Evolutionary conservation across 306 rosid genomes (phyloP).

Genomic region (Sophora flavescens): DNA sequence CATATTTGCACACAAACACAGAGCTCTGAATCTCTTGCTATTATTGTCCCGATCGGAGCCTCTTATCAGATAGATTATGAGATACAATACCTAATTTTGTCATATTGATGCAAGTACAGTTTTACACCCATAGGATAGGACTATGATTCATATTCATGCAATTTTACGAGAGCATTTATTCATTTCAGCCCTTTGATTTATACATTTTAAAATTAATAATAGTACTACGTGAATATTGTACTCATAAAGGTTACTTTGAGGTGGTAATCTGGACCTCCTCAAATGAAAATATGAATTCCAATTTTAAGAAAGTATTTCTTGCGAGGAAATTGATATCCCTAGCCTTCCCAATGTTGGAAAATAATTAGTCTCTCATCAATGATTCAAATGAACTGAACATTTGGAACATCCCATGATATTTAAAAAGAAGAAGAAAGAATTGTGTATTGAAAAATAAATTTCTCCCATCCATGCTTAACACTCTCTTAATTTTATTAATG

Average conservation of each 20-base stretch:
- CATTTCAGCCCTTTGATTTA: too few relatives aligned
- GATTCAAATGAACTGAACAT: too few relatives aligned
- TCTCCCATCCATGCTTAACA: neutral
- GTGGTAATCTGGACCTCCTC: too few relatives aligned
- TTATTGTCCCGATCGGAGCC: conserved; percentile 55
- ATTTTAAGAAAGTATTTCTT: too few relatives aligned
- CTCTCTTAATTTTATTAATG: too few relatives aligned
- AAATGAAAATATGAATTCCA: too few relatives aligned
- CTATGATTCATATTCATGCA: conserved; percentile 19
- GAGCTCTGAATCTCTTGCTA: conserved; percentile 79
- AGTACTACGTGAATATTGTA: too few relatives aligned
- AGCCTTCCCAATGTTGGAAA: too few relatives aligned
- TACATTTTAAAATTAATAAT: neutral
- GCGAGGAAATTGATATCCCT: too few relatives aligned
- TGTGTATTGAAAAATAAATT: neutral
- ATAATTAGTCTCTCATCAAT: too few relatives aligned
- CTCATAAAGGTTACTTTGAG: too few relatives aligned
- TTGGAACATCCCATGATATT: too few relatives aligned
- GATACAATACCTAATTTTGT: conserved; percentile 18
- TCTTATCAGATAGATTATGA: conserved; percentile 27
- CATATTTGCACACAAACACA: conserved; percentile 51
- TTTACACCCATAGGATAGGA: neutral
- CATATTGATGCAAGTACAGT: conserved; percentile 34
- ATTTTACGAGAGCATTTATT: neutral
- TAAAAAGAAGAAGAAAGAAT: neutral